These are phyloP conservation scores for Annona cherimola DNA, from an alignment of 164 flowering plant genomes.

Conservation along the genomic window DNA sequence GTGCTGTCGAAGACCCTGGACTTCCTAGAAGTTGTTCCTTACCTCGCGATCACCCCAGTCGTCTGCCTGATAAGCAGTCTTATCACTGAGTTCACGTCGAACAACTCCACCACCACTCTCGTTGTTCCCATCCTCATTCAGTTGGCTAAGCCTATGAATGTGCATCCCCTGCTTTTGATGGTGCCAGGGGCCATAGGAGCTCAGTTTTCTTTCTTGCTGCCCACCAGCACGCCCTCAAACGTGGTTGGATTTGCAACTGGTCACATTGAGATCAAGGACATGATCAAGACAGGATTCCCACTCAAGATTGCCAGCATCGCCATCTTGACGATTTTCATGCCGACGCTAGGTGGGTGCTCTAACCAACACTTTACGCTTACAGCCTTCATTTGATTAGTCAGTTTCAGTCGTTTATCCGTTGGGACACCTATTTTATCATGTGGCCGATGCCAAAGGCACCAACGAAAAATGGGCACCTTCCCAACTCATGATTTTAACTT, in stretches of 20 bases:
- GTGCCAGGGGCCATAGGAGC: conserved; percentile 87
- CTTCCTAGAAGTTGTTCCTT: conserved; percentile 56
- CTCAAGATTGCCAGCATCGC: conserved; percentile 63
- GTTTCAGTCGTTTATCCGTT: not conserved
- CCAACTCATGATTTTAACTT: not conserved
- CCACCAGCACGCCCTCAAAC: conserved; percentile 82
- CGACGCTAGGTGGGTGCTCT: conserved; percentile 60
- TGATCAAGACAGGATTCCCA: conserved; percentile 69
- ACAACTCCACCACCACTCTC: conserved; percentile 76
- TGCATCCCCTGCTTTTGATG: conserved; percentile 71
- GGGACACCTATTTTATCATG: not conserved
- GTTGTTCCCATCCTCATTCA: conserved; percentile 65
- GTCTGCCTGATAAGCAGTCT: conserved; percentile 53
- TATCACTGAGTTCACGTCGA: conserved; percentile 82
- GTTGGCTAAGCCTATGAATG: conserved; percentile 54
- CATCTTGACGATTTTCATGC: conserved; percentile 59
- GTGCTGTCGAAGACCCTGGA: conserved; percentile 41
- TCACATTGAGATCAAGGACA: conserved; percentile 60
- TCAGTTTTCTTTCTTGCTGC: conserved; percentile 70
- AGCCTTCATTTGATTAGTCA: not conserved
- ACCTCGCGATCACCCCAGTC: conserved; percentile 61
- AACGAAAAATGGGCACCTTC: not conserved
- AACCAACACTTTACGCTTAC: not conserved
- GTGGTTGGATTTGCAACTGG: conserved; percentile 85
- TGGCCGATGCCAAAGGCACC: not conserved